These are phyloP conservation scores for Sicyos baderoa DNA, from an alignment of 306 rosid genomes.

Conservation along the genomic window DNA sequence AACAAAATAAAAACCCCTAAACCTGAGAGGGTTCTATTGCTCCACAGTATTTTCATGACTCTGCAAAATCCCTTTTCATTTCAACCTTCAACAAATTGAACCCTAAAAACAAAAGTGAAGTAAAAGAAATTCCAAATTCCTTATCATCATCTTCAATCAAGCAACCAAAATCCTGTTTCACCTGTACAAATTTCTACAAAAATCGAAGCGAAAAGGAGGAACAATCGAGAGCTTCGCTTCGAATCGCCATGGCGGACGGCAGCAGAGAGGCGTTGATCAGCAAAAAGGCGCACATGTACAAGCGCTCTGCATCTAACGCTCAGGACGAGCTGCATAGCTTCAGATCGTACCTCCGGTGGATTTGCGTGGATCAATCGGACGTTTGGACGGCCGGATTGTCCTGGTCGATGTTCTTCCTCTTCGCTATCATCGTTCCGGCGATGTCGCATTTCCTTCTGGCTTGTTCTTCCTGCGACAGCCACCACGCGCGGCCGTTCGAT, in stretches of 20 bases:
- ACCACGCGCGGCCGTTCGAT: conserved; percentile 62
- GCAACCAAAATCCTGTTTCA: not conserved
- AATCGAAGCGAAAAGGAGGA: not conserved
- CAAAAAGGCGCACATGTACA: conserved; percentile 16
- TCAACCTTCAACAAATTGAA: not conserved
- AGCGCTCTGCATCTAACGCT: conserved; percentile 41
- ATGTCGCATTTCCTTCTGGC: conserved; percentile 55
- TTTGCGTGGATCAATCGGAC: conserved; percentile 87
- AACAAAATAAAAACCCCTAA: not conserved
- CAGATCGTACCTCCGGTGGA: conserved; percentile 71
- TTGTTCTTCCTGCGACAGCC: conserved; percentile 53
- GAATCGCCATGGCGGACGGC: conserved; percentile 22
- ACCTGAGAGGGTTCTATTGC: conserved; percentile 7
- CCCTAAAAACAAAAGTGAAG: not conserved
- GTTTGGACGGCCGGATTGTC: conserved; percentile 46
- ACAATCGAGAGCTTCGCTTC: not conserved
- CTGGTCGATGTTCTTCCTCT: conserved; percentile 54
- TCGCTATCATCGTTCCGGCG: conserved; percentile 50
- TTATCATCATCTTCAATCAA: not conserved
- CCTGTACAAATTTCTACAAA: not conserved
- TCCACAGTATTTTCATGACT: not conserved
- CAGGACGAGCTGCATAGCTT: conserved; percentile 65
- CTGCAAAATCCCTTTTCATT: not conserved
- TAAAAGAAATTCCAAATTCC: not conserved
- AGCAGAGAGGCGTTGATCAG: conserved; percentile 27